A percentile compares a stretch with the other conserved stretches of the same genome.
These are phyloP conservation scores for Quercus engelmannii DNA, from an alignment of 306 rosid species.

Conservation along the genomic window DNA sequence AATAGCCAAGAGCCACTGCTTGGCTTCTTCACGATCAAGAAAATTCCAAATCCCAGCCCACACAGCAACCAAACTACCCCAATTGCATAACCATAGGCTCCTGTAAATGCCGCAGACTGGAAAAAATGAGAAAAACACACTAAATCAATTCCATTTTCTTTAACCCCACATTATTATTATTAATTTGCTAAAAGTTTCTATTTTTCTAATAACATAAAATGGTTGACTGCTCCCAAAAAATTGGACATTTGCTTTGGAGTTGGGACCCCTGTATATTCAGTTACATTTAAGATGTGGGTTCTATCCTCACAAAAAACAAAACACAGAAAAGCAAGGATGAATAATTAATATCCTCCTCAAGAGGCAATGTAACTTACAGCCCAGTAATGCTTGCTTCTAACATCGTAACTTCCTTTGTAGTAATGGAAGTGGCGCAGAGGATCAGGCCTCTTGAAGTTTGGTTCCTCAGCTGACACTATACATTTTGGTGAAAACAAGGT, in stretches of 20 bases:
- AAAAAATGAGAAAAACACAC: constrained; percentile 53
- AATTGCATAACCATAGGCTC: constrained; percentile 67
- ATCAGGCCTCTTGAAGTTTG: constrained; percentile 49
- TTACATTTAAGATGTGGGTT: background rate
- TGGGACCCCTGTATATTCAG: background rate
- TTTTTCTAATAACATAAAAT: background rate
- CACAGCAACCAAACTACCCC: constrained; percentile 63
- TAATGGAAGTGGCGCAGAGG: constrained; percentile 53
- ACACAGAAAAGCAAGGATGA: too few species aligned
- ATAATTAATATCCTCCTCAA: background rate
- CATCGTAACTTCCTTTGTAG: constrained; percentile 56
- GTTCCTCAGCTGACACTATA: constrained; percentile 31
- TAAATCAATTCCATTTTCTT: constrained; percentile 28
- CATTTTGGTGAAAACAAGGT: constrained; percentile 29
- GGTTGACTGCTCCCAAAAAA: background rate
- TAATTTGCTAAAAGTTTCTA: background rate
- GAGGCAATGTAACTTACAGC: constrained; percentile 44
- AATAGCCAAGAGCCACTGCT: constrained; percentile 30
- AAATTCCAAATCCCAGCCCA: constrained; percentile 47
- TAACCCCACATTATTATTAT: background rate
- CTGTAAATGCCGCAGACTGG: constrained; percentile 94
- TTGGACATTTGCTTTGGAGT: background rate
- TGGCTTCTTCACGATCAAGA: constrained; percentile 32
- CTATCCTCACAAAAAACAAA: background rate
- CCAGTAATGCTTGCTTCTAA: constrained; percentile 56